Base-by-base conservation (phyloP, 2,329 filamentous ascomycete genomes). In the Aureobasidium uvarum region DNA sequence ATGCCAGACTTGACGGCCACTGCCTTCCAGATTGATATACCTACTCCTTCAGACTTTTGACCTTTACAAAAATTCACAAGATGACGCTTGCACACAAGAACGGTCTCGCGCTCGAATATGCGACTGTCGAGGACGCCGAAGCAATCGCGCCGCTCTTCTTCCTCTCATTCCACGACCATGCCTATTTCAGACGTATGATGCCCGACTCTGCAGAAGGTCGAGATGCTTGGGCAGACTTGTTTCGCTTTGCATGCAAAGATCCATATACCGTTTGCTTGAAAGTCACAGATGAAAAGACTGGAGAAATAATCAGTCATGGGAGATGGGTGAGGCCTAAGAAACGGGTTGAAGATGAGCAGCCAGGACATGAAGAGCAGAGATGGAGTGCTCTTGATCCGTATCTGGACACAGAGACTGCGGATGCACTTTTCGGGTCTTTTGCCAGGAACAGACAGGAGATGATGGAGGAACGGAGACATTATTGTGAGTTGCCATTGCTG, bases 321-420 rank as follows among this genome's bases (percentile, higher is more conserved):
- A 36, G 51, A 7, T 55, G 51, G 51, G 51, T 55, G n/a, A 55
- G 20, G 51, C 51, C 51, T 23, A 55, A 55, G 51, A 23, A 55
- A 39, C 13, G 25, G 51, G 11, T 38, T 7, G 51, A 38, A 39
- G 51, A 55, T 20, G 51, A 38, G 25, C 51, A 55, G 14, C 33
- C 51, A 23, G 51, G 51, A 39, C 33, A 55, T 25, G 51, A 39
- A 39, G 51, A 55, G 14, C 18, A 55, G n/a, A 20, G 51, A 39
- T 55, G 51, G 51, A 55, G 51, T 39, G 51, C 51, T 14, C 51
- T 55, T 25, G 51, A 55, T 25, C 51, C 51, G 8, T 39, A 39
- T 18, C n/a, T 55, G 6, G 51, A 55, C 39, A 13, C 13, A 18
- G 52, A 56, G 36, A 43, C 52, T 28, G 36, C 36, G 3, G 52